A percentile compares a stretch with the other conserved stretches of the same genome.
Evolutionary conservation across 2,329 filamentous ascomycete genomes (phyloP).

Genomic region (Hypoxylon sp.): DNA sequence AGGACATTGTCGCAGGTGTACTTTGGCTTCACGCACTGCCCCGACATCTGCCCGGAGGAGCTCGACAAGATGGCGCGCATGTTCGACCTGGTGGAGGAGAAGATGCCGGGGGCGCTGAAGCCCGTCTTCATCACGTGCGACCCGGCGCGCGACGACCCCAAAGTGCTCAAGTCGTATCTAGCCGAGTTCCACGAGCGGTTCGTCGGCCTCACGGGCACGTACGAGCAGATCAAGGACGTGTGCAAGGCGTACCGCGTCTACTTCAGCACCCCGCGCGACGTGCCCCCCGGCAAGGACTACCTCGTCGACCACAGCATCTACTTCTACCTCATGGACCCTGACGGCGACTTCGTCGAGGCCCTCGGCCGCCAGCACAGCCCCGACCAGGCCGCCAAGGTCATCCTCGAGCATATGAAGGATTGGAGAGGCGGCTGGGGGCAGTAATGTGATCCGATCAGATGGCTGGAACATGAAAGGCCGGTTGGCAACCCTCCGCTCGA

Average conservation of each 20-base stretch:
- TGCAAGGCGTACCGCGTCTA: constrained; percentile 98
- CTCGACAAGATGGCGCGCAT: constrained; percentile 99
- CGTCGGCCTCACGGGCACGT: constrained; percentile 89
- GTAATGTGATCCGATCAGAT: constrained; percentile 1
- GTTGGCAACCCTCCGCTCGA: constrained; percentile 18
- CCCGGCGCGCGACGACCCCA: constrained; percentile 86
- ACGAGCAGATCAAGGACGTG: constrained; percentile 90
- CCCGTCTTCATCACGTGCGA: constrained; percentile 97
- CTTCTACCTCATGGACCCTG: constrained; percentile 99
- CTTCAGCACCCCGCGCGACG: constrained; percentile 88
- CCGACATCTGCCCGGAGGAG: constrained; percentile 98
- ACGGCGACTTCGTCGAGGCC: constrained; percentile 97
- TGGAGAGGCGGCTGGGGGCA: constrained; percentile 49
- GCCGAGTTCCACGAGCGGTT: constrained; percentile 88
- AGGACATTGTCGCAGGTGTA: constrained; percentile 72
- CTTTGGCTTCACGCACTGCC: constrained; percentile 98
- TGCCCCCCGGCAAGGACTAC: constrained; percentile 95
- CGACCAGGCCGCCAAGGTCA: constrained; percentile 82
- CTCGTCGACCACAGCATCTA: constrained; percentile 99
- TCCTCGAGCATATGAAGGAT: constrained; percentile 82
- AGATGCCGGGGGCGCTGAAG: constrained; percentile 62
- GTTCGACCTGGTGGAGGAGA: constrained; percentile 74
- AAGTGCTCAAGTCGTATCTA: constrained; percentile 85
- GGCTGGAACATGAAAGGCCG: not conserved
- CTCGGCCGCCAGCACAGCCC: constrained; percentile 94